Base-by-base conservation (phyloP, 176 grass and related monocot genomes). In the Triticum timopheevii region DNA sequence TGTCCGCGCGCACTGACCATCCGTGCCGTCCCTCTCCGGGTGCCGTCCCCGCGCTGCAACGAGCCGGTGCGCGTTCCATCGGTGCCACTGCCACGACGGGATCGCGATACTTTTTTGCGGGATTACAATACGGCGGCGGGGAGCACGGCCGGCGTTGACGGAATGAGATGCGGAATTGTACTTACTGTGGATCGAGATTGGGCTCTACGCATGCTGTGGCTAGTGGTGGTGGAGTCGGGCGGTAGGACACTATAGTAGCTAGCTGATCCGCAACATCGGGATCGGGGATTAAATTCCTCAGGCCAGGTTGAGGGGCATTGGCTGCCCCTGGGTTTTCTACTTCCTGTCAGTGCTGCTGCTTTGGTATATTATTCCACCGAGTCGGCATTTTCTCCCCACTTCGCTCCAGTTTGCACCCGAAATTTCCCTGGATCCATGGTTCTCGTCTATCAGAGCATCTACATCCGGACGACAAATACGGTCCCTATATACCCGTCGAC, bases 201-300 rank as follows among this genome's bases (percentile, higher is more conserved):
- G 24, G 24, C 10, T 24, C 17, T 54, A 19, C 50, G 50, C 50
- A 6, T 54, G 50, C 50, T 19, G 6, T 52, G 49, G 49, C 15
- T 52, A 52, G 49, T 17, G 49, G 49, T 71, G n/a, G 68, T 47
- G 71, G 71, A 74, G 12, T 16, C 22, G 71, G 42, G 71, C 40
- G 27, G 39, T 22, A 44, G 28, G 28, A 30, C 39, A 25, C 3
- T 47, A 75, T 13, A 47, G 34, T 40, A 42, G 34, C 39, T 73
- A 47, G 25, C 73, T 28, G 73, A 76, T 52, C 73, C 73, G 73
- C 73, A 49, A 31, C 74, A 31, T 77, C 47, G 74, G 74, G 74
- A 77, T 77, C 74, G 74, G 16, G 74, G 74, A 77, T 56, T 77
- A 54, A 77, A 77, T 77, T 77, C 74, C 0, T 52, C 25, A 11